Evolutionary conservation across 2,329 filamentous ascomycete genomes (phyloP).

Genomic region (Diaporthe capsici): DNA sequence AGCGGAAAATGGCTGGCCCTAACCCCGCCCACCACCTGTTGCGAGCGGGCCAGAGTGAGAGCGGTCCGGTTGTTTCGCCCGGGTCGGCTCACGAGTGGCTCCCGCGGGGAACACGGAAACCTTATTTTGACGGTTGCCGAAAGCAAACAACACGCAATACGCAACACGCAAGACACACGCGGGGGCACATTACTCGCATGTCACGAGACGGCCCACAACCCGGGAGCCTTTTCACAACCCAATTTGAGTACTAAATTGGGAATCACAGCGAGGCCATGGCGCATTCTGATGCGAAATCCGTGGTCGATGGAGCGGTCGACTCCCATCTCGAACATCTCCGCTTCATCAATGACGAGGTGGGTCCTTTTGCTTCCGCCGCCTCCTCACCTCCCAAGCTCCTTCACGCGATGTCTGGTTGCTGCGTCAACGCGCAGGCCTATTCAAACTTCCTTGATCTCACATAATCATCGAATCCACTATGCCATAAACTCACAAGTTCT

Average conservation of each 20-base stretch:
- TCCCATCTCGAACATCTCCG: conserved; percentile 42
- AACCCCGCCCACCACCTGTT: background rate
- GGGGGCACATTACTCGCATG: background rate
- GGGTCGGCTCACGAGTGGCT: background rate
- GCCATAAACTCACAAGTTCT: background rate
- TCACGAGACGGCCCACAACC: background rate
- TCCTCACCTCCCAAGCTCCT: background rate
- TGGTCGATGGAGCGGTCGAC: conserved; percentile 44
- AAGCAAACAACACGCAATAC: background rate
- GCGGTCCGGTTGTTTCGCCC: conserved; percentile 3
- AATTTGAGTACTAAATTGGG: background rate
- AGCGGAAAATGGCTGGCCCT: background rate
- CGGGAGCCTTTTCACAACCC: background rate
- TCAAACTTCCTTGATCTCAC: fast-evolving
- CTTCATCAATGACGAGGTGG: conserved; percentile 43
- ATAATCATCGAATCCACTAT: background rate
- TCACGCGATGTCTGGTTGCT: too few relatives aligned
- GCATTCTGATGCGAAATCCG: background rate
- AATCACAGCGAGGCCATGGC: background rate
- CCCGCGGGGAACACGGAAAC: background rate
- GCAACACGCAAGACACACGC: background rate
- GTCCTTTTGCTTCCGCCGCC: background rate
- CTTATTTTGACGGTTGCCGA: background rate
- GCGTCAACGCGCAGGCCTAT: too few relatives aligned
- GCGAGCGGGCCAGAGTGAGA: background rate